Evolutionary conservation across 2,329 filamentous ascomycete species (phyloP), one percentile per base, ranked within the genome.

Genomic region (Xylariaceae sp.): DNA sequence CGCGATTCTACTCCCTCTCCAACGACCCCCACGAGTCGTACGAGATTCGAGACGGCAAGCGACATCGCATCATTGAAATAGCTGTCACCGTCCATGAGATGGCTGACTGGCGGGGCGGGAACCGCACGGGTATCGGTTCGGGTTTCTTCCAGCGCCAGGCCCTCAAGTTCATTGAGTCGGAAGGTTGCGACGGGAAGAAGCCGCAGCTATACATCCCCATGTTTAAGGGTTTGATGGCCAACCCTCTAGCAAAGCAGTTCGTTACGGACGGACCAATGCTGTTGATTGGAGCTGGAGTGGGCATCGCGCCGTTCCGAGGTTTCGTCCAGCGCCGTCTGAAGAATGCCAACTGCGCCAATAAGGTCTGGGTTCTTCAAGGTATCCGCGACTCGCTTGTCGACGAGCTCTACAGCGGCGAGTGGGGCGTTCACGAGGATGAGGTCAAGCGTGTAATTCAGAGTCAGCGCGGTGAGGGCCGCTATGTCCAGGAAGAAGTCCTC

Each of bases 211-310:
- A 89, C 63, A 77, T 97, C 4, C 94, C 94, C 64, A 96, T 99
- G 89, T 99, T 99, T 81, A 91, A 95, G 67, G 94, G 94, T 0
- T 78, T 99, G 43, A 99, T 99, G 94, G 86, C 91, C 58, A 99
- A 99, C 71, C 94, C 94, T 0, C 80, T 99, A 1, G 94, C 91
- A 8, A 87, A 86, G 68, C 85, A 96, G 68, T 99, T 97, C 68
- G 87, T 90, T 50, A 86, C 88, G 2, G 92, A 99, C 69, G 94
- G 94, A 0, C 94, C 94, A 0, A 99, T 99, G 94, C 85, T 99
- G 39, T 81, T 99, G 47, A 96, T 99, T 64, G 94, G 94, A 34
- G 94, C 94, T 3, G 94, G 94, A 53, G 94, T 99, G 27, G 94
- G 94, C 60, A 92, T 99, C 71, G 94, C 94, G 8, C 94, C 94